Evolutionary conservation across 495 filamentous ascomycete genomes (phyloP).

Genomic region (Entonaema liquescens): DNA sequence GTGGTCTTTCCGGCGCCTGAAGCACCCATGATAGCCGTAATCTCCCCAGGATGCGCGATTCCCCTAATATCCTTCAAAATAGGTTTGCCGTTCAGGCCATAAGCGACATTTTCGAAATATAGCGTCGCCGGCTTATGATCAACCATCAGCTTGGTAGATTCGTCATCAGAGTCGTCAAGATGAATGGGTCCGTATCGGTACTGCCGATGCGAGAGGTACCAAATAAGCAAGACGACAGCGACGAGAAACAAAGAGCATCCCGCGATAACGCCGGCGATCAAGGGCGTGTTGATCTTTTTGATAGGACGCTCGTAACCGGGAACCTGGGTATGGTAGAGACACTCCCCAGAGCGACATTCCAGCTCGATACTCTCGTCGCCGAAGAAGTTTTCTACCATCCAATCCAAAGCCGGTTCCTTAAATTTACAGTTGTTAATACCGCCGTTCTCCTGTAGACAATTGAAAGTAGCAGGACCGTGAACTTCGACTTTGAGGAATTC

Average conservation of each 20-base stretch:
- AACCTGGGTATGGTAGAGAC: constrained; percentile 88
- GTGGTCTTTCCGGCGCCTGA: constrained; percentile 98
- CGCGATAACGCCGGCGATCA: constrained; percentile 94
- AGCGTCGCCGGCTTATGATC: constrained; percentile 91
- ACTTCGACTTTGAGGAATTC: constrained; percentile 85
- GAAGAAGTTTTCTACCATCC: constrained; percentile 85
- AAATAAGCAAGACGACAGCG: constrained; percentile 79
- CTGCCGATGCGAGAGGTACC: constrained; percentile 86
- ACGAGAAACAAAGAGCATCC: constrained; percentile 88
- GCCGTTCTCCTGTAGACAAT: constrained; percentile 69
- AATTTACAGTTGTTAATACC: constrained; percentile 76
- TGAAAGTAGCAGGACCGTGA: constrained; percentile 85
- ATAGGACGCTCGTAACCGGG: constrained; percentile 89
- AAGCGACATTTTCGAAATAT: constrained; percentile 88
- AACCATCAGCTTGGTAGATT: constrained; percentile 81
- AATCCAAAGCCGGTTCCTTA: constrained; percentile 88
- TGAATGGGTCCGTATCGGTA: constrained; percentile 76
- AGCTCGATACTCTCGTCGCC: constrained; percentile 89
- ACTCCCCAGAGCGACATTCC: constrained; percentile 86
- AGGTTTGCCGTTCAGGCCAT: constrained; percentile 83
- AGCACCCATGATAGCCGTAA: constrained; percentile 98
- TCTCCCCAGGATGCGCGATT: constrained; percentile 84
- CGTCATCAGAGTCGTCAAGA: constrained; percentile 91
- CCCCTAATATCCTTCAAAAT: constrained; percentile 85
- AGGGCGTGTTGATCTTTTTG: constrained; percentile 95